These are phyloP conservation scores for Leccinum uliginosum DNA, from an alignment of 768 basidiomycete species.

Conservation along the genomic window DNA sequence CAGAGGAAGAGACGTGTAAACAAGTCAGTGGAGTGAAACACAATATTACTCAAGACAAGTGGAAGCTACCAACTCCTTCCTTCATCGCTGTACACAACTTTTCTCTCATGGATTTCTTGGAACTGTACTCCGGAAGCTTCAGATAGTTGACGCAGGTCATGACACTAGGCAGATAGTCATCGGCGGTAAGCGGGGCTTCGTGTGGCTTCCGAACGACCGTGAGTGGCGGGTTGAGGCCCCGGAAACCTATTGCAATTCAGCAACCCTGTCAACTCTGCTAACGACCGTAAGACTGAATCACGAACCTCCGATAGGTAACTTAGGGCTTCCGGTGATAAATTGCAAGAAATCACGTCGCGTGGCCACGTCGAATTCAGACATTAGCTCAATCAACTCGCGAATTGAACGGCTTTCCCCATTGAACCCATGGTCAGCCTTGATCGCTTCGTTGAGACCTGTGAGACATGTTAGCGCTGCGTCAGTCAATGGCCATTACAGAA, in stretches of 20 bases:
- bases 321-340: conserved; percentile 97
- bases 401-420: conserved; percentile 93
- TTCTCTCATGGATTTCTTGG: conserved; percentile 77
- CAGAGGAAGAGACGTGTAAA: conserved; percentile 14
- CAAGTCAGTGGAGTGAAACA: conserved; percentile 17
- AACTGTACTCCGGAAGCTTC: conserved; percentile 94
- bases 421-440: conserved; percentile 99
- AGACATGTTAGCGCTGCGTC: background rate
- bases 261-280: background rate
- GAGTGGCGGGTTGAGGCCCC: conserved; percentile 86
- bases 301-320: conserved; percentile 91
- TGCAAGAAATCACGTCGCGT: conserved; percentile 87
- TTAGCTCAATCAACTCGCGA: conserved; percentile 78
- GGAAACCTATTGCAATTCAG: conserved; percentile 62
- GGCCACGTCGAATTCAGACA: conserved; percentile 71
- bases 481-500: conserved; percentile 3
- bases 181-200: conserved; percentile 83
- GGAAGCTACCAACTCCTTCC: conserved; percentile 96
- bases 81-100: conserved; percentile 82
- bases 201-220: conserved; percentile 98
- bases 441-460: conserved; percentile 77
- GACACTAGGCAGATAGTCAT: conserved; percentile 94
- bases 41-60: conserved; percentile 66
- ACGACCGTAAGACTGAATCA: conserved; percentile 6
- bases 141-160: conserved; percentile 99